phyloP scores from a whole-genome alignment of 441 rosid genomes.

The Geranium incanum region DNA sequence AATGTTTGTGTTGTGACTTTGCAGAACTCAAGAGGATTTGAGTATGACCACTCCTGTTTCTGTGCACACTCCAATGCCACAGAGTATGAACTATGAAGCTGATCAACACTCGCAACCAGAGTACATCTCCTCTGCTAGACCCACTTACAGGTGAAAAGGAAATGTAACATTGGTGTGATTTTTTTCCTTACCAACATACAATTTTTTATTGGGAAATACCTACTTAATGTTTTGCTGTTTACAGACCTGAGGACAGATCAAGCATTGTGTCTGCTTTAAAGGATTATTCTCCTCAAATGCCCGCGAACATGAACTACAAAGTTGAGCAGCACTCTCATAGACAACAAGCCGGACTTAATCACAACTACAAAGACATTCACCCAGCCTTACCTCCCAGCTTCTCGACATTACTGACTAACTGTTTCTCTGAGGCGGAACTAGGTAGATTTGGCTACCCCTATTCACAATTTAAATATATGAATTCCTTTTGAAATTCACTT shows the following conservation, averaged over 20 bases:
- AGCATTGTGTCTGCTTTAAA: not conserved
- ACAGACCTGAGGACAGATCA: conserved; percentile 9
- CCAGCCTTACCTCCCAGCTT: conserved; percentile 65
- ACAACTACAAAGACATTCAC: conserved; percentile 23
- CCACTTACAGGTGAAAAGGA: not conserved
- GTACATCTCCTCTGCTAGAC: conserved; percentile 1
- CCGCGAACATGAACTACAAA: not conserved
- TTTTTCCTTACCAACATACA: not conserved
- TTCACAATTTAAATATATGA: conserved; percentile 7
- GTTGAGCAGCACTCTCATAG: conserved; percentile 3
- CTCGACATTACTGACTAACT: conserved; percentile 49
- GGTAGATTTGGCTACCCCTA: conserved; percentile 30
- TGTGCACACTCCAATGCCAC: conserved; percentile 36
- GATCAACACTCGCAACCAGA: conserved; percentile 25
- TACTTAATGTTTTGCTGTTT: not conserved
- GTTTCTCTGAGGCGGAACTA: conserved; percentile 40
- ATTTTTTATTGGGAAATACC: not conserved
- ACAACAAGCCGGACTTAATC: conserved; percentile 26
- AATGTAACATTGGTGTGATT: not conserved
- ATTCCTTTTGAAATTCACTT: conserved; percentile 10
- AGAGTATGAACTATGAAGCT: conserved; percentile 29
- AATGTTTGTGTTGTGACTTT: conserved; percentile 14
- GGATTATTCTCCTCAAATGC: conserved; percentile 8
- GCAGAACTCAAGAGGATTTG: conserved; percentile 35
- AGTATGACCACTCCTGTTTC: conserved; percentile 23